phyloP scores from a whole-genome alignment of 2,329 filamentous ascomycete genomes.

The Neoarthrinium moseri region DNA sequence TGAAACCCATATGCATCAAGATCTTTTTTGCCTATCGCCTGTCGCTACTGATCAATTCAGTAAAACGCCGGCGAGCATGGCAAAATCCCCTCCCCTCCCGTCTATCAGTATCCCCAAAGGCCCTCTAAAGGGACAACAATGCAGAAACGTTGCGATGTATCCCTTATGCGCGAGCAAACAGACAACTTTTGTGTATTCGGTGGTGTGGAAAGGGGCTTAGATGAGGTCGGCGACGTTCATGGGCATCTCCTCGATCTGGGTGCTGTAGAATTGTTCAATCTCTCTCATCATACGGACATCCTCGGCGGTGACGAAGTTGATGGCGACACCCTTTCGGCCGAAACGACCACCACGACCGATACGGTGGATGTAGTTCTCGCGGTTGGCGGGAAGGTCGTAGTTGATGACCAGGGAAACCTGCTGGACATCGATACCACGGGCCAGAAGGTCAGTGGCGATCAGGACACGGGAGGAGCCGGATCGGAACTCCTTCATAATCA shows the following conservation, averaged over 20 bases:
- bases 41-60: conserved; percentile 16
- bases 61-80: conserved; percentile 15
- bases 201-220: conserved; percentile 40
- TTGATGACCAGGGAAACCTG: conserved; percentile 99
- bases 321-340: conserved; percentile 99
- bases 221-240: conserved; percentile 85
- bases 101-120: conserved; percentile 27
- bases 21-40: conserved; percentile 25
- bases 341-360: conserved; percentile 99
- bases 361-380: conserved; percentile 99
- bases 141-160: conserved; percentile 21
- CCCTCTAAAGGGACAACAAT: conserved; percentile 17
- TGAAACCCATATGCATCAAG: conserved; percentile 29
- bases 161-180: conserved; percentile 19
- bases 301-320: conserved; percentile 99
- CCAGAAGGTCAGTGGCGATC: conserved; percentile 95
- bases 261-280: conserved; percentile 99
- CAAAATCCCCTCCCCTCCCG: conserved; percentile 17
- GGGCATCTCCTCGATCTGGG: conserved; percentile 99
- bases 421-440: conserved; percentile 99
- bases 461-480: conserved; percentile 97
- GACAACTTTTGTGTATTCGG: conserved; percentile 16
- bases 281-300: conserved; percentile 99
- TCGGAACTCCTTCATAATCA: conserved; percentile 99
- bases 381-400: conserved; percentile 98